phyloP scores from a whole-genome alignment of 257 asterid genomes.

The Dorcoceras hygrometricum region DNA sequence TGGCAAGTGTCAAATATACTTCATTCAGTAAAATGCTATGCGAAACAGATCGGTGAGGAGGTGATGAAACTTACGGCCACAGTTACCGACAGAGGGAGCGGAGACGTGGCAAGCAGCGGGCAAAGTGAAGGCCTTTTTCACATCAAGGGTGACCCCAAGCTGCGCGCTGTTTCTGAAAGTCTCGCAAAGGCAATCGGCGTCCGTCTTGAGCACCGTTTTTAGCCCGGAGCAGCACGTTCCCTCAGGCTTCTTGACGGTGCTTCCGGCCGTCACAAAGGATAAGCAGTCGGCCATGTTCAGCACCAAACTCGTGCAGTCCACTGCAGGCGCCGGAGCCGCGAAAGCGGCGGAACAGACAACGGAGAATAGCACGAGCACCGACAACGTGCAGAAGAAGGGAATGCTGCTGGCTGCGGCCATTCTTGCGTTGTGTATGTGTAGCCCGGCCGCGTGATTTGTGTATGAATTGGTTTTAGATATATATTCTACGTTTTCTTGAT shows the following conservation, averaged over 20 bases:
- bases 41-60: no score
- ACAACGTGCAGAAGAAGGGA: slow-evolving; percentile 16
- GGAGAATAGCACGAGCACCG: slow-evolving; percentile 2
- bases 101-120: slow-evolving; percentile 85
- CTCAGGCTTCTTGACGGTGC: slow-evolving; percentile 60
- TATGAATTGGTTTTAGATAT: no score
- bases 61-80: slow-evolving; percentile 54
- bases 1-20: no score
- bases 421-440: neutral
- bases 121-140: slow-evolving; percentile 67
- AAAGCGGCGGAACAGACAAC: slow-evolving; percentile 29
- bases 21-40: no score
- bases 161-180: slow-evolving; percentile 81
- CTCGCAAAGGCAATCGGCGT: slow-evolving; percentile 76
- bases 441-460: neutral
- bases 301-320: slow-evolving; percentile 61
- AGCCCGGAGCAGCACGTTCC: slow-evolving; percentile 79
- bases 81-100: slow-evolving; percentile 67
- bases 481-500: neutral
- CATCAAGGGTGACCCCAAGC: slow-evolving; percentile 66
- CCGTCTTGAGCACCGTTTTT: slow-evolving; percentile 62
- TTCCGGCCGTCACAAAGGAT: slow-evolving; percentile 58
- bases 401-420: neutral
- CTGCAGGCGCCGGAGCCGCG: slow-evolving; percentile 75
- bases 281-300: slow-evolving; percentile 76